Evolutionary conservation across 768 basidiomycete genomes (phyloP), one percentile per base, ranked within the genome.

Genomic region (Mycena maculata): DNA sequence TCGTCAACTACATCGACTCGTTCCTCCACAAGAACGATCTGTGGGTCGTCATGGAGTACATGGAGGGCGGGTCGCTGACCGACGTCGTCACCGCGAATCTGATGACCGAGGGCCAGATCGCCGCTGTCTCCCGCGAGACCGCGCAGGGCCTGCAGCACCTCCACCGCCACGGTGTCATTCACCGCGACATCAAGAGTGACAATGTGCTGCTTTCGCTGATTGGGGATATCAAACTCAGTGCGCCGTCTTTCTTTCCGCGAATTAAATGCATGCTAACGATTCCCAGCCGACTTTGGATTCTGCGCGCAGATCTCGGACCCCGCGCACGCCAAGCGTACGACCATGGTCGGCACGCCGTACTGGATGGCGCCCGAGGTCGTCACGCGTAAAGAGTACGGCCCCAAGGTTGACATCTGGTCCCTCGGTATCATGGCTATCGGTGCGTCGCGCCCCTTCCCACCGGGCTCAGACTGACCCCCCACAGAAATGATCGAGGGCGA

Each of bases 1-100:
- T 99, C 72, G 97, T 99, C 83, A 98, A 99, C 78, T 99, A 95
- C 81, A 98, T 98, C 75, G 98, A 99, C 77, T 97, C 96, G 3
- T 99, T 98, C 87, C 80, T 99, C 44, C 89, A 97, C 84, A 96
- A 94, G 85, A 98, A 97, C 77, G 98, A 99, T 75, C 85, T 99
- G 4, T 99, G 98, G 98, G 96, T 99, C 41, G 95, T 99, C 62
- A 99, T 99, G 98, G 98, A 98, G 82, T 98, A 96, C 80, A 99
- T 99, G 97, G 96, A 98, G 80, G 96, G 96, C 42, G 94, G 95
- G 36, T 91, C 89, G 31, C 82, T 98, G 47, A 99, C 97, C 6
- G 97, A 99, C 76, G 96, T 99, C 68, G 96, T 96, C 72, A 96
- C 94, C 20, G 93, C 92, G 55, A 96, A 96, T 78, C 80, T 98